A percentile compares a stretch with the other conserved stretches of the same genome.
These are phyloP conservation scores for Hypericum perforatum DNA, from an alignment of 345 rosid species.

Conservation along the genomic window DNA sequence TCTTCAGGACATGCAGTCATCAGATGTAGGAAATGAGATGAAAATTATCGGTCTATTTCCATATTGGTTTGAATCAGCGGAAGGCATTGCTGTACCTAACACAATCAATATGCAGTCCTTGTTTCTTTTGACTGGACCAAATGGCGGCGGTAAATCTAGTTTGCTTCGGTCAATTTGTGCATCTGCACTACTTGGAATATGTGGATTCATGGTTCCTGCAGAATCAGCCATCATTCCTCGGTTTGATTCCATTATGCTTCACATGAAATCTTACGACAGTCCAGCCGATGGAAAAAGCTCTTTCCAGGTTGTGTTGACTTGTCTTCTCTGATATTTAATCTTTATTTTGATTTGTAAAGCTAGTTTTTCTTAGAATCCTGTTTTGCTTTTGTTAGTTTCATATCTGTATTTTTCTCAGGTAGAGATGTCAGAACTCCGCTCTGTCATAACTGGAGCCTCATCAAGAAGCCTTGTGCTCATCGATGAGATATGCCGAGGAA, in stretches of 20 bases:
- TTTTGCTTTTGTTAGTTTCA: not conserved
- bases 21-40: conserved; percentile 38
- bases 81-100: conserved; percentile 75
- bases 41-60: conserved; percentile 68
- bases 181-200: conserved; percentile 79
- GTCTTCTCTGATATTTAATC: not conserved
- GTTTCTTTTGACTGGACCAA: conserved; percentile 89
- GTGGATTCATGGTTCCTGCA: conserved; percentile 93
- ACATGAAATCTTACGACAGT: conserved; percentile 96
- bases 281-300: conserved; percentile 98
- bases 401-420: conserved; percentile 36
- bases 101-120: conserved; percentile 77
- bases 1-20: conserved; percentile 32
- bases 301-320: conserved; percentile 53
- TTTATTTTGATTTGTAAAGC: not conserved
- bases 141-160: conserved; percentile 99
- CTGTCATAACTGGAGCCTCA: conserved; percentile 56
- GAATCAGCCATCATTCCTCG: conserved; percentile 78
- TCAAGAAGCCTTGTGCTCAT: conserved; percentile 85
- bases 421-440: conserved; percentile 90
- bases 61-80: conserved; percentile 83
- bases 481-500: conserved; percentile 95
- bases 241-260: conserved; percentile 91
- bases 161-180: conserved; percentile 93
- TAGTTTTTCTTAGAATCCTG: no score